phyloP scores from a whole-genome alignment of 2,329 filamentous ascomycete species.

The Fusarium beomiforme region DNA sequence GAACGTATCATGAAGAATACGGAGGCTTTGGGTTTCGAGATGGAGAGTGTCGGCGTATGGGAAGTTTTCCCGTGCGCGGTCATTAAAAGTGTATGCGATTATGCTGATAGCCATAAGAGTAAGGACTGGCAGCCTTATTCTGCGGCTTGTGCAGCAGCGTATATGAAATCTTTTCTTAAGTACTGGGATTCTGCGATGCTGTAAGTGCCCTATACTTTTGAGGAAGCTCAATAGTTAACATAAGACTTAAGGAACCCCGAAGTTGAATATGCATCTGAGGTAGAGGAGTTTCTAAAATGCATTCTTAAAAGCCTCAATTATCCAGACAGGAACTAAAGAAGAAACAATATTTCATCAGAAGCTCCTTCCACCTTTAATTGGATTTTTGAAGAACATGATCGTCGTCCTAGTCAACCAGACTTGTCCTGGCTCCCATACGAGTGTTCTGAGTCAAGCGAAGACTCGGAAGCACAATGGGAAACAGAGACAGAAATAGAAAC shows the following conservation, averaged over 20 bases:
- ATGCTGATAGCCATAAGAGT: conserved; percentile 23
- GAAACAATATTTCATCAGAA: background rate
- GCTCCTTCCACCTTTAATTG: background rate
- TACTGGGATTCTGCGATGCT: background rate
- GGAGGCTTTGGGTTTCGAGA: conserved; percentile 17
- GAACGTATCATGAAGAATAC: background rate
- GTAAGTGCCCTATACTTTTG: background rate
- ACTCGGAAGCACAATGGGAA: too few relatives aligned
- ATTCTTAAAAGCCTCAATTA: background rate
- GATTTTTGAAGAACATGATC: background rate
- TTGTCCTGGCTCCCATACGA: background rate
- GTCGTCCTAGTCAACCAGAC: background rate
- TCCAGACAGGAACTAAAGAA: background rate
- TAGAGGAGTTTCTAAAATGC: background rate
- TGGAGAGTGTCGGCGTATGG: conserved; percentile 24
- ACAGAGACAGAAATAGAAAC: too few relatives aligned
- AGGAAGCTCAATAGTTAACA: background rate
- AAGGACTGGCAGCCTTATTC: conserved; percentile 6
- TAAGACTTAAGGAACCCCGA: background rate
- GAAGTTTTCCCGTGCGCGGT: conserved; percentile 16
- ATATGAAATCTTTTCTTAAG: background rate
- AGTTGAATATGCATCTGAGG: background rate
- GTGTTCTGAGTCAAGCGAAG: too few relatives aligned
- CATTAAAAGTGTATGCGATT: conserved; percentile 27
- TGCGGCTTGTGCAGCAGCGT: background rate